Percentiles rank a stretch among this genome's conserved stretches.
Evolutionary conservation across 139 green algal species (phyloP).

Genomic region (Haematococcus lacustris): DNA sequence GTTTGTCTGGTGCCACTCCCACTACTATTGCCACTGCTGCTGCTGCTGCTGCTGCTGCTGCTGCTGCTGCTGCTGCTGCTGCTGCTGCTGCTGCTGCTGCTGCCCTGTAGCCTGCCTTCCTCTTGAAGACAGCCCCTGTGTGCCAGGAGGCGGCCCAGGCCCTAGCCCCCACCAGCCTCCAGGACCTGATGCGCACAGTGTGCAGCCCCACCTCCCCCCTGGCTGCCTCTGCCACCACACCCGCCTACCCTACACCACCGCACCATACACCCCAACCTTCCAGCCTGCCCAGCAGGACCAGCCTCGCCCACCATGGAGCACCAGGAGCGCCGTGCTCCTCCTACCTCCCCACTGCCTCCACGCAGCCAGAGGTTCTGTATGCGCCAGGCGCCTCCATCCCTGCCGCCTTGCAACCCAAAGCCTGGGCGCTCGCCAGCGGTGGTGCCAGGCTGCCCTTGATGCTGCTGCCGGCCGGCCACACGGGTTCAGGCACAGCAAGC

Average conservation of each 20-base stretch:
- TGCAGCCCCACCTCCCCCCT: neutral
- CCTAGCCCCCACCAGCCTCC: slow-evolving; percentile 6
- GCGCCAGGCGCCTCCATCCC: slow-evolving; percentile 1
- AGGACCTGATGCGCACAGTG: slow-evolving; percentile 13
- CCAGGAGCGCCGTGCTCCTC: neutral
- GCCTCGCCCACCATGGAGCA: neutral
- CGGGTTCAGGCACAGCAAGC: neutral
- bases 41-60: neutral
- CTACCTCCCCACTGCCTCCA: neutral
- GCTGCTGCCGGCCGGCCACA: neutral
- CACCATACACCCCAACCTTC: neutral
- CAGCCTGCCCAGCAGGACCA: neutral
- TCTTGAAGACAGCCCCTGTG: slow-evolving; percentile 24
- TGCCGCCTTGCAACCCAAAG: neutral
- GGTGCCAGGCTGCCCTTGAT: neutral
- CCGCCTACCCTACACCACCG: neutral
- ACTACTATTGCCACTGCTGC: neutral
- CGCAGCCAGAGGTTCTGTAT: neutral
- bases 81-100: too few species aligned
- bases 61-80: too few species aligned
- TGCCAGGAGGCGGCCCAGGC: slow-evolving; percentile 10
- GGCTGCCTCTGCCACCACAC: neutral
- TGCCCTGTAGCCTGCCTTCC: slow-evolving; percentile 13
- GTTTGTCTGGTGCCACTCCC: neutral
- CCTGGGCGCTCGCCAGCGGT: neutral